phyloP scores from a whole-genome alignment of 1,139 yeast genomes.

The Saccharomyces uvarum region DNA sequence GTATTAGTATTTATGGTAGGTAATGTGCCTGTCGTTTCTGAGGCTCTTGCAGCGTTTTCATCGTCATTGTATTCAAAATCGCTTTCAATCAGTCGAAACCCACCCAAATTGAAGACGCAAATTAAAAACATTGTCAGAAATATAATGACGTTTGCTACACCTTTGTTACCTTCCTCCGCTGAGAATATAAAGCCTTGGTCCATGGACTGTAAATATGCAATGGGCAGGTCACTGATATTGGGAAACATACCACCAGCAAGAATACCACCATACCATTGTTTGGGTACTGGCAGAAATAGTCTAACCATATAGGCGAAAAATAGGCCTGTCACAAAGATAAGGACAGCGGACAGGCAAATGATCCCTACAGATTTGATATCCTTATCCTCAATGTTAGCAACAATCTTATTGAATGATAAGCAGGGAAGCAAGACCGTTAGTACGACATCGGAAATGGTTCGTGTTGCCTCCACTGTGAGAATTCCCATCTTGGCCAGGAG shows the following conservation, averaged over 20 bases:
- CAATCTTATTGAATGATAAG: constrained; percentile 71
- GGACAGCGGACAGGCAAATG: constrained; percentile 41
- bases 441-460: constrained; percentile 64
- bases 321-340: constrained; percentile 30
- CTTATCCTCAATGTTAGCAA: constrained; percentile 58
- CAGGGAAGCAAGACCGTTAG: constrained; percentile 71
- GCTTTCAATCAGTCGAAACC: constrained; percentile 59
- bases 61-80: constrained; percentile 45
- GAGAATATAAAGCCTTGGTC: constrained; percentile 59
- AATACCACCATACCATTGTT: constrained; percentile 76
- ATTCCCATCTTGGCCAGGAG: constrained; percentile 57
- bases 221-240: constrained; percentile 79
- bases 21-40: constrained; percentile 5
- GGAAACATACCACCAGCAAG: constrained; percentile 71
- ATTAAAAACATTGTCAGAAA: constrained; percentile 66
- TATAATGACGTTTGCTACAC: constrained; percentile 81
- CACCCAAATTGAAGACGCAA: constrained; percentile 70
- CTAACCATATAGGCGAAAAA: constrained; percentile 28
- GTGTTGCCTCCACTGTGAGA: constrained; percentile 64
- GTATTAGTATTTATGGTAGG: constrained; percentile 3
- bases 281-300: constrained; percentile 46
- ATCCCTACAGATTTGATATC: constrained; percentile 78
- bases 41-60: constrained; percentile 20
- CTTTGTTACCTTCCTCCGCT: constrained; percentile 55
- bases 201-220: constrained; percentile 81